Evolutionary conservation across 2,329 filamentous ascomycete species (phyloP).

Genomic region (Sclerotinia trifoliorum): DNA sequence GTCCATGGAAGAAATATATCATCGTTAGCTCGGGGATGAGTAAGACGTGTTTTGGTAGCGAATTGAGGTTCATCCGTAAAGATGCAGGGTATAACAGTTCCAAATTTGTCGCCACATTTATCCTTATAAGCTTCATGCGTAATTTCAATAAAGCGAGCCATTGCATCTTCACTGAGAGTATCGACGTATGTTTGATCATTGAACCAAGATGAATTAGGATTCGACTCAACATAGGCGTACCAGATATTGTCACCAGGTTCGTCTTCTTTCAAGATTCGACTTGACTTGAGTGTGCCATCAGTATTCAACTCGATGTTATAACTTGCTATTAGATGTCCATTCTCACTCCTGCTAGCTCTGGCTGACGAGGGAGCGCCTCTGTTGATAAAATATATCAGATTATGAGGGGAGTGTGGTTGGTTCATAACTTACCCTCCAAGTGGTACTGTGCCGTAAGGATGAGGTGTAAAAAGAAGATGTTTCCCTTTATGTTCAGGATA

Average conservation of each 20-base stretch:
- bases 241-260: constrained; percentile 36
- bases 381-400: constrained; percentile 13
- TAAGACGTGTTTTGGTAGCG: constrained; percentile 38
- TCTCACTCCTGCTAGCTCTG: constrained; percentile 19
- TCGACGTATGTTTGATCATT: constrained; percentile 40
- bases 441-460: constrained; percentile 25
- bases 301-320: constrained; percentile 35
- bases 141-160: constrained; percentile 37
- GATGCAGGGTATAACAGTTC: constrained; percentile 38
- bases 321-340: constrained; percentile 35
- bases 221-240: constrained; percentile 41
- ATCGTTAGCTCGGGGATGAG: constrained; percentile 30
- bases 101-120: constrained; percentile 38
- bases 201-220: constrained; percentile 38
- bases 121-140: constrained; percentile 40
- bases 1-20: constrained; percentile 41
- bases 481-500: constrained; percentile 36
- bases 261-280: constrained; percentile 27
- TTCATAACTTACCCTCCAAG: constrained; percentile 14
- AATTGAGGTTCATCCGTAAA: constrained; percentile 42
- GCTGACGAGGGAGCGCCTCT: constrained; percentile 19
- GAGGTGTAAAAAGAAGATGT: constrained; percentile 37
- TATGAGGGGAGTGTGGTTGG: neutral
- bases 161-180: constrained; percentile 37
- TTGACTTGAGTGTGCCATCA: constrained; percentile 34